These are phyloP conservation scores for Carex parvula DNA, from an alignment of 176 grass and related monocot genomes.

Conservation along the genomic window DNA sequence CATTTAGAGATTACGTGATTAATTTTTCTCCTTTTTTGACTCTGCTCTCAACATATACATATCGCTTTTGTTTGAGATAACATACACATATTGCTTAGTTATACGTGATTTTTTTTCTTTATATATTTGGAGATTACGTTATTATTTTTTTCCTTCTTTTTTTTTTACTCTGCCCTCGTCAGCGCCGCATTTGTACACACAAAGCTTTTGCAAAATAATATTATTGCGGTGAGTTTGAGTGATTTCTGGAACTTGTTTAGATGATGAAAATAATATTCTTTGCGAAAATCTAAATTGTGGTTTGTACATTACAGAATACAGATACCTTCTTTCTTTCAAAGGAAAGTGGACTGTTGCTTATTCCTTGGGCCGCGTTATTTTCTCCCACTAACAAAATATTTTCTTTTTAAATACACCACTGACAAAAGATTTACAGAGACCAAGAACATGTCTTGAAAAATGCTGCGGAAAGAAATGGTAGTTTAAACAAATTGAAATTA, in stretches of 20 bases:
- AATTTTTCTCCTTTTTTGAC: too few species aligned
- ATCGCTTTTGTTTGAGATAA: too few species aligned
- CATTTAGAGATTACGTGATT: too few species aligned
- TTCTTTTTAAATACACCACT: background rate
- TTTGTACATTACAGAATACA: background rate
- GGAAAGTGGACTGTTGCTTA: background rate
- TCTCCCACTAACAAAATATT: background rate
- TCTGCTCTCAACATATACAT: too few species aligned
- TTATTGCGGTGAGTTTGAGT: background rate
- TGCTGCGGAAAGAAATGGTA: background rate
- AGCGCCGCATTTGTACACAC: background rate
- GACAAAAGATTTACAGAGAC: background rate
- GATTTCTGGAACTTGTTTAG: background rate
- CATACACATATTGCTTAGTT: too few species aligned
- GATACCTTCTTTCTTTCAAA: background rate
- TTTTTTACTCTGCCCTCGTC: background rate
- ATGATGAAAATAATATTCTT: background rate
- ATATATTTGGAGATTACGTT: background rate
- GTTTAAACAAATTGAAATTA: too few species aligned
- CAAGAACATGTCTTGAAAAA: constrained; percentile 10
- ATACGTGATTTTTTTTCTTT: background rate
- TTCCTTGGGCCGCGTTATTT: constrained; percentile 1
- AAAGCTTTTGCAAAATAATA: background rate
- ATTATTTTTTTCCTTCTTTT: background rate
- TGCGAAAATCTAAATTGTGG: background rate